Evolutionary conservation across 177 flowering plant genomes (phyloP).

Genomic region (Tripterygium wilfordii): DNA sequence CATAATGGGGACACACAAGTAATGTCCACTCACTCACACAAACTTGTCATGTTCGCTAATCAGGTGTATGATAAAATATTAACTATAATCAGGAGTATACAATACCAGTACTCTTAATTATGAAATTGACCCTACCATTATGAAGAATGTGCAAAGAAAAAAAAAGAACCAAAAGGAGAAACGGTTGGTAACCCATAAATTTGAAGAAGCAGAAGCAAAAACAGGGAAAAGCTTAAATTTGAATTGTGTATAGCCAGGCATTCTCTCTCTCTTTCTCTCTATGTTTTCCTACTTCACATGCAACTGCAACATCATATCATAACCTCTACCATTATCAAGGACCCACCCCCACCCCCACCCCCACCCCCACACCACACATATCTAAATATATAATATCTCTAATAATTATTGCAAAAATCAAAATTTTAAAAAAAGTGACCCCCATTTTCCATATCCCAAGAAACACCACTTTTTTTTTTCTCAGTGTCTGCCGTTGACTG

Average conservation of each 20-base stretch:
- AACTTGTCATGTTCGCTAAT: too few relatives aligned
- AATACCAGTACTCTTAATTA: too few relatives aligned
- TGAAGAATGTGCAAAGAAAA: conserved; percentile 1
- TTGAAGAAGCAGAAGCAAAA: neutral
- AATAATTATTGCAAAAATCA: neutral
- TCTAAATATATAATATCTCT: conserved; percentile 11
- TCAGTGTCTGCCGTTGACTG: conserved; percentile 51
- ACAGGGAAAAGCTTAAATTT: conserved; percentile 41
- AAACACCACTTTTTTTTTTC: conserved; percentile 10
- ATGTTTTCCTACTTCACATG: conserved; percentile 4
- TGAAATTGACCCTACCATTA: conserved; percentile 16
- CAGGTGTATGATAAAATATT: too few relatives aligned
- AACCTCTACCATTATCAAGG: conserved; percentile 40
- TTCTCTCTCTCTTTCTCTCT: neutral
- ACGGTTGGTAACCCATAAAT: conserved; percentile 26
- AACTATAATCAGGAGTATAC: too few relatives aligned
- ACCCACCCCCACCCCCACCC: conserved; percentile 35
- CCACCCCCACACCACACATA: conserved; percentile 25
- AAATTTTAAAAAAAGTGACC: neutral
- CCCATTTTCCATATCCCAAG: conserved; percentile 45
- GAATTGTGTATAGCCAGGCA: conserved; percentile 27
- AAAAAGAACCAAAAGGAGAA: conserved; percentile 14
- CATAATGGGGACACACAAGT: too few relatives aligned
- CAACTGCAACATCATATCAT: conserved; percentile 17
- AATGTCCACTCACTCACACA: too few relatives aligned